Conservation (phyloP, 2,329 filamentous ascomycete species). For the Colletotrichum spinosum region DNA sequence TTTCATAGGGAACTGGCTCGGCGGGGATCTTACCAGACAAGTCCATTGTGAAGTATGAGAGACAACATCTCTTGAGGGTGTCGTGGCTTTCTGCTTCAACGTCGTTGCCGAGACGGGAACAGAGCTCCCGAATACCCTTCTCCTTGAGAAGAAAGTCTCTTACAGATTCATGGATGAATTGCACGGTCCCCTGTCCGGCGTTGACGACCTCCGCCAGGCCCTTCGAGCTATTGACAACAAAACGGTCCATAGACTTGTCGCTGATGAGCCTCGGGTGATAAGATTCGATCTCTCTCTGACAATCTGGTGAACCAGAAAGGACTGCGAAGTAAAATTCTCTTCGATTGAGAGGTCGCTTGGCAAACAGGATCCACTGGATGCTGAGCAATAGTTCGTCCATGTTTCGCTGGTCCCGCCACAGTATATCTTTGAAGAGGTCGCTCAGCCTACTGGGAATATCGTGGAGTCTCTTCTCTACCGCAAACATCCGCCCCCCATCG, state of each 20-base stretch:
- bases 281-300: background rate
- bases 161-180: slow-evolving; percentile 66
- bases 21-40: too few relatives aligned
- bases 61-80: slow-evolving; percentile 56
- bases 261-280: slow-evolving; percentile 42
- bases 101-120: slow-evolving; percentile 46
- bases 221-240: slow-evolving; percentile 55
- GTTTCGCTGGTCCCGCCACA: slow-evolving; percentile 52
- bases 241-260: slow-evolving; percentile 44
- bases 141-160: slow-evolving; percentile 58
- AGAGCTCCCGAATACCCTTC: slow-evolving; percentile 44
- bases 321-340: slow-evolving; percentile 51
- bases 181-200: slow-evolving; percentile 45
- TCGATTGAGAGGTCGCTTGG: slow-evolving; percentile 48
- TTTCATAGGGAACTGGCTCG: too few relatives aligned
- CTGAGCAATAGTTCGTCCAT: slow-evolving; percentile 51
- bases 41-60: slow-evolving; percentile 42
- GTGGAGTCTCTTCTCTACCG: slow-evolving; percentile 44
- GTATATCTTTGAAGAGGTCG: slow-evolving; percentile 56
- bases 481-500: slow-evolving; percentile 41
- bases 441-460: slow-evolving; percentile 50
- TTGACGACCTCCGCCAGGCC: slow-evolving; percentile 56
- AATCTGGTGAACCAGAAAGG: background rate
- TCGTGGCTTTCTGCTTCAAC: slow-evolving; percentile 53
- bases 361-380: slow-evolving; percentile 58